Evolutionary conservation across 2,329 filamentous ascomycete species (phyloP), one percentile per base, ranked within the genome.

Genomic region (Cordyceps tenuipes): DNA sequence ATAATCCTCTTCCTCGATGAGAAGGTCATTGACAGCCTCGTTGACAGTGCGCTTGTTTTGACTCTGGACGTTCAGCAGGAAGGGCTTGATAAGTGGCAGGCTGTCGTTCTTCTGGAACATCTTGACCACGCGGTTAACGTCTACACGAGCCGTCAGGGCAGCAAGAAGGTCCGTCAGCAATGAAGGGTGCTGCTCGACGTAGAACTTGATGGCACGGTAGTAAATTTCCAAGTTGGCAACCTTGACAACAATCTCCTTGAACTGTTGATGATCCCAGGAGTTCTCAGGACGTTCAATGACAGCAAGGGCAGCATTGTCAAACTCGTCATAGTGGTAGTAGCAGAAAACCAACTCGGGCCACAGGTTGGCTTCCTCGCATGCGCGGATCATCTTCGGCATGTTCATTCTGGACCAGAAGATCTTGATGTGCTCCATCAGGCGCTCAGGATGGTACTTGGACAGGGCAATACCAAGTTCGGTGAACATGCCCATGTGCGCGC

Each of bases 51-150:
- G 90, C 86, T 99, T 99, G 82, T 99, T 99, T 77, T 99, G 94
- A 15, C 85, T 77, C 76, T 99, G 94, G 29, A 99, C 95, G 68
- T 91, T 97, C 62, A 99, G 84, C 67, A 99, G 79, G 88, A 99
- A 99, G 3, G 93, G 93, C 81, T 99, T 99, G 82, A 99, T 97
- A 59, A 99, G 79, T 59, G 95, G 94, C 66, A 97, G 87, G 75
- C 97, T 97, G 76, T 99, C 94, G 7, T 92, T 97, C 78, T 96
- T 95, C 78, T 96, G 87, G 78, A 99, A 99, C 85, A 99, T 95
- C 74, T 91, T 90, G 63, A 99, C 94, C n/a, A 99, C 94, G 63
- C 95, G 91, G 79, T 97, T 97, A 70, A 97, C 94, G 66, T 99
- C 94, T 65, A 99, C 93, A 62, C 94, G 89, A 51, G 92, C 76